Conservation (phyloP, 2,329 filamentous ascomycete species). For the Rhinocladiella mackenziei region DNA sequence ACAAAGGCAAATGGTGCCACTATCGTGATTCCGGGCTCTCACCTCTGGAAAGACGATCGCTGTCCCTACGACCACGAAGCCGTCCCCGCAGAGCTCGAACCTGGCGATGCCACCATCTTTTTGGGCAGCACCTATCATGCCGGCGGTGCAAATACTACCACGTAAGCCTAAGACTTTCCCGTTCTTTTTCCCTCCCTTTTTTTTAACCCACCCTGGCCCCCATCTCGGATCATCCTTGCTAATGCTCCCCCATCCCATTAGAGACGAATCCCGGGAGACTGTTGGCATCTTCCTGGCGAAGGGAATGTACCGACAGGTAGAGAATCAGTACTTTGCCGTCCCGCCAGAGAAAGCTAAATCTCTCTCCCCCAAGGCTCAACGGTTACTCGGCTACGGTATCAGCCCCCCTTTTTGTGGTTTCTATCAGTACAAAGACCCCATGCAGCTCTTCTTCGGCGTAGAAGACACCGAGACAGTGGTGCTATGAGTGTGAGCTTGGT, state of each 20-base stretch:
- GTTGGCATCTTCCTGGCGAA: constrained; percentile 19
- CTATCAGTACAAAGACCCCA: constrained; percentile 39
- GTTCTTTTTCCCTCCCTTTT: no score
- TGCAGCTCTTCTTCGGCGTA: constrained; percentile 38
- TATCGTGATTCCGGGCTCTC: constrained; percentile 32
- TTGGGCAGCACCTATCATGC: constrained; percentile 37
- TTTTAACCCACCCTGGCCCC: no score
- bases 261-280: constrained; percentile 17
- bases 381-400: constrained; percentile 31
- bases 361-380: constrained; percentile 23
- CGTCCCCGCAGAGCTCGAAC: constrained; percentile 33
- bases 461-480: constrained; percentile 4
- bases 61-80: constrained; percentile 26
- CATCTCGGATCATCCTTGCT: no score
- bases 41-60: constrained; percentile 29
- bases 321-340: constrained; percentile 32
- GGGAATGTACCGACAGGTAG: constrained; percentile 25
- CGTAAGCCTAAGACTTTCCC: constrained; percentile 6
- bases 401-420: constrained; percentile 37
- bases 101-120: constrained; percentile 39
- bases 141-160: constrained; percentile 32
- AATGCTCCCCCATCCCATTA: no score
- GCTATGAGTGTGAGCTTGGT: no score
- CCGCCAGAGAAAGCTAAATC: constrained; percentile 22
- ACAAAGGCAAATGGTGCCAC: constrained; percentile 34